Base-by-base conservation (phyloP, 2,329 filamentous ascomycete genomes). In the Penicillium polonicum region DNA sequence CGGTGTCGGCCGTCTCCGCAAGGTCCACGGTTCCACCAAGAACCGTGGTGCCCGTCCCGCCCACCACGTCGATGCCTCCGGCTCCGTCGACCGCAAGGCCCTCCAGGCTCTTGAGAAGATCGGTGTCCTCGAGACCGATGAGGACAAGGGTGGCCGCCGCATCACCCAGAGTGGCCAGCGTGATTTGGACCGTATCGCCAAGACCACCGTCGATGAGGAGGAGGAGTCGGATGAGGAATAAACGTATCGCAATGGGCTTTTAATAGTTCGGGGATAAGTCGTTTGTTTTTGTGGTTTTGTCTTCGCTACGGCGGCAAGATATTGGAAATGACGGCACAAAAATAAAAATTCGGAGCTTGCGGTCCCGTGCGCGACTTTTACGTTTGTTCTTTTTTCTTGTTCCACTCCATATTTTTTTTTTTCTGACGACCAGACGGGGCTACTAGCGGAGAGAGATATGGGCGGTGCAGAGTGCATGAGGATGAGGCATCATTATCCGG, bases 41-140 rank as follows among this genome's bases (percentile, higher is more conserved):
- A 99, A 97, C 89, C 92, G 94, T 72, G 94, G 94, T 74, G 87
- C 87, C 72, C 87, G 89, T 71, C 94, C 94, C 78, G 91, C 88
- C 67, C 88, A 96, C 83, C 94, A 99, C 86, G 91, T 96, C 74
- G 90, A 97, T 78, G 94, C 92, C 79, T 92, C 88, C 71, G 93
- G 93, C 79, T 88, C 87, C 76, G 92, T 99, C 72, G 94, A 99
- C 86, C 92, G 94, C 81, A 97, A 97, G 86, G 85, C 96, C 78
- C 83, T 97, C 79, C 94, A 99, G 86, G 85, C 92, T 63, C 90
- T 99, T 60, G 94, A 97, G 90, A 97, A 97, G 90, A 97, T 99
- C 74, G 92, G 93, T 80, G 92, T 99, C 72, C 84, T 99, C 65
- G 94, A 99, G 89, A 84, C 90, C 76, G 93, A 97, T 74, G 93